A percentile compares a stretch with the other conserved stretches of the same genome.
These are phyloP conservation scores for Flaveria linearis DNA, from an alignment of 129 eudicot genomes.

Conservation along the genomic window DNA sequence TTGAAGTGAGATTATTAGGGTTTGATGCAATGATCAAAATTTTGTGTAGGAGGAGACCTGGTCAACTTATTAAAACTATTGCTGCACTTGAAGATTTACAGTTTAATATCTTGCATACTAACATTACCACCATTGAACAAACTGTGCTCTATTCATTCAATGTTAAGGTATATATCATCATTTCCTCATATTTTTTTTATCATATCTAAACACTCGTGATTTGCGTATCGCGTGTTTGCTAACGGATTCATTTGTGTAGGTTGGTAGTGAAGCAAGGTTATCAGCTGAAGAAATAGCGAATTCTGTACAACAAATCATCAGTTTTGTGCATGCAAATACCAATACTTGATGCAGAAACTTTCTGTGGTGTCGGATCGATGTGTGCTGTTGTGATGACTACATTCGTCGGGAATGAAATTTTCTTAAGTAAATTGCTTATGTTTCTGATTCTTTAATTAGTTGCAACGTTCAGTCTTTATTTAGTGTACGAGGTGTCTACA, in stretches of 20 bases:
- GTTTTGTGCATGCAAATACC: conserved; percentile 69
- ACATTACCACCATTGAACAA: conserved; percentile 90
- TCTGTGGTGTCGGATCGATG: background rate
- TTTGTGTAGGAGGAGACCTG: conserved; percentile 83
- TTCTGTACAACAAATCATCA: conserved; percentile 74
- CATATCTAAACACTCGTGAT: background rate
- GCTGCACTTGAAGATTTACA: conserved; percentile 89
- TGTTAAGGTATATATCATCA: conserved; percentile 62
- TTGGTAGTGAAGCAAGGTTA: conserved; percentile 64
- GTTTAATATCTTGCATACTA: conserved; percentile 82
- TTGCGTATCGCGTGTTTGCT: background rate
- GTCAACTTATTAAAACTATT: conserved; percentile 77
- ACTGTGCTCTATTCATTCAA: conserved; percentile 96
- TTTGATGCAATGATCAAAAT: conserved; percentile 91
- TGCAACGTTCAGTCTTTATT: conserved; percentile 10
- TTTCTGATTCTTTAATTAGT: conserved; percentile 22
- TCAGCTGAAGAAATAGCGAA: conserved; percentile 82
- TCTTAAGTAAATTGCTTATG: conserved; percentile 8
- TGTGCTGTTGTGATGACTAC: background rate
- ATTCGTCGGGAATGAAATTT: background rate
- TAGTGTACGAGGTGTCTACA: conserved; percentile 14
- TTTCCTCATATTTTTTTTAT: background rate
- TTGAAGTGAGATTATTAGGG: conserved; percentile 82
- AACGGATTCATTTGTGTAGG: conserved; percentile 40
- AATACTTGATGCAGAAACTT: conserved; percentile 26